phyloP scores from a whole-genome alignment of 208 protist species.

The Balamuthia mandrillaris region DNA sequence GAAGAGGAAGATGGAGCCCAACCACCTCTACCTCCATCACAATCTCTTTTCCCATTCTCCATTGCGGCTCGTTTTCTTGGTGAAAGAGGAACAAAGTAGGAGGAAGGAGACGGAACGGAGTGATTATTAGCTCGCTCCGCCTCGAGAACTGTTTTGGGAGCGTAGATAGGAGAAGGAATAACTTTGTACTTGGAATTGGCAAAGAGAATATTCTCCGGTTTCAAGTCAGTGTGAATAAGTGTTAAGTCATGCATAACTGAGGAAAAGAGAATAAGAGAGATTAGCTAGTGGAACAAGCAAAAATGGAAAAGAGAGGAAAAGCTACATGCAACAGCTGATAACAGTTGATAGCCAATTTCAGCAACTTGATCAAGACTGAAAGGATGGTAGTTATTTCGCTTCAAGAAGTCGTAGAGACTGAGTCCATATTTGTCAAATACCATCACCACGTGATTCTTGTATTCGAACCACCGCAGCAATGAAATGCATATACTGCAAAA shows the following conservation, averaged over 20 bases:
- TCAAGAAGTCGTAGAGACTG: constrained; percentile 70
- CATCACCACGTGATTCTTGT: constrained; percentile 73
- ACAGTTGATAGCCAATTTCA: neutral
- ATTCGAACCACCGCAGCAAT: constrained; percentile 65
- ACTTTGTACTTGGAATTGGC: constrained; percentile 29
- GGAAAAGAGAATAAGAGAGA: too few species aligned
- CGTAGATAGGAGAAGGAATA: neutral
- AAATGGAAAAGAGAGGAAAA: too few species aligned
- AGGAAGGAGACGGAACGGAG: too few species aligned
- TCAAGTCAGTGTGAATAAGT: constrained; percentile 68
- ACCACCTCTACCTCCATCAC: too few species aligned
- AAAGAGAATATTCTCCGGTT: constrained; percentile 82
- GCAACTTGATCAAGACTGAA: neutral
- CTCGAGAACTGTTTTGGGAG: too few species aligned
- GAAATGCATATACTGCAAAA: constrained; percentile 25
- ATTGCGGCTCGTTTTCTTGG: too few species aligned
- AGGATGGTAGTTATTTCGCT: constrained; percentile 56
- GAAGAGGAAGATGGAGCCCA: too few species aligned
- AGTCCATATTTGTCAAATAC: constrained; percentile 67
- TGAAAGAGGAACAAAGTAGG: too few species aligned
- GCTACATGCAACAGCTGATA: neutral
- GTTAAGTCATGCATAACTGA: neutral
- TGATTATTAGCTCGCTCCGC: neutral
- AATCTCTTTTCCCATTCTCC: too few species aligned
- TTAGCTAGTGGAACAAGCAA: too few species aligned